Base-by-base conservation (phyloP, 352 stramenopile species). In the Globisporangium takayamanum region DNA sequence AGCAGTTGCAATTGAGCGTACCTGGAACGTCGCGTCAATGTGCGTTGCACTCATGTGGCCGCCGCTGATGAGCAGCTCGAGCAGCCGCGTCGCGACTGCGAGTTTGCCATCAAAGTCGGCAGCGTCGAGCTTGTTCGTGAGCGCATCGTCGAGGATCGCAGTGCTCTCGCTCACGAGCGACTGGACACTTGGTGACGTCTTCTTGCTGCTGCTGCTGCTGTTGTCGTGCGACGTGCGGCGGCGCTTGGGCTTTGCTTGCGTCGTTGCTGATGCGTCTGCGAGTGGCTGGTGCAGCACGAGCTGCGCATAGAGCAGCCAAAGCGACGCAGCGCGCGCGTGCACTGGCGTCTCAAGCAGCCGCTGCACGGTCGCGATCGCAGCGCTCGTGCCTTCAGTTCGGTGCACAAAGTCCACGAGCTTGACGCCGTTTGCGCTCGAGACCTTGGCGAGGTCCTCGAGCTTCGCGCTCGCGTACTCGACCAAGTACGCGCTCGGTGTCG, bases 291-390 rank as follows among this genome's bases (percentile, higher is more conserved):
- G 80, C 54, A 92, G 71, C 46, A 84, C 64, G 7, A 94, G 69
- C 64, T 92, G 84, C 39, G 84, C 74, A 50, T 88, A 76, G 46
- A 94, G 66, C 33, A 92, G 62, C 78, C 80, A 92, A 10, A 92
- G 59, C 44, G 73, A 62, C 0, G 75, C 72, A 12, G 68, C 67
- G 18, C 76, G 60, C 14, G 69, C 62, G 42, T 75, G 57, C 26
- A 58, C 65, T 22, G 64, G 65, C 55, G 68, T 60, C 28, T 69
- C 60, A 25, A 84, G 74, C 30, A 89, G 54, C 20, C 78, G 71
- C 8, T 75, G 66, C 18, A 80, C 56, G 2, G 72, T 52, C 37
- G 74, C 61, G 28, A 91, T 55, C 2, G 82, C 82, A 8, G 61
- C 58, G n/a, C 62, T 53, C 20, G 76, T 74, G 37, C 80, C 84